Evolutionary conservation across 2,329 filamentous ascomycete species (phyloP).

Genomic region (Colletotrichum zoysiae): DNA sequence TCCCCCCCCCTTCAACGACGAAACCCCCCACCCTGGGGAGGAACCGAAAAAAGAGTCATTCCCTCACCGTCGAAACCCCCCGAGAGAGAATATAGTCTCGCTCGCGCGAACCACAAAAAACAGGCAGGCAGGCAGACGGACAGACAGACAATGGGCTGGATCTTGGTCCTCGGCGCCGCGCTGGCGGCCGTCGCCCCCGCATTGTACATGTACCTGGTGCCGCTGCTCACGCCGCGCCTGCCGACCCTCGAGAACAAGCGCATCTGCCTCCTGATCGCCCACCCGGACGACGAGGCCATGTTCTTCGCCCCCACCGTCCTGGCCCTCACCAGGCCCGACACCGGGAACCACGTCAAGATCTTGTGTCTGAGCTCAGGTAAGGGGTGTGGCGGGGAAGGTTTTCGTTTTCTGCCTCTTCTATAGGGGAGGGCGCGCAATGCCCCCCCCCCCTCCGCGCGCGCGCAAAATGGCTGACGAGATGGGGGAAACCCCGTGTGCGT

Average conservation of each 20-base stretch:
- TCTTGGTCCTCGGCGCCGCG: conserved; percentile 42
- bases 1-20: conserved; percentile 2
- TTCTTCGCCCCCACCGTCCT: conserved; percentile 94
- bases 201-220: conserved; percentile 66
- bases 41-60: neutral
- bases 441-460: no score
- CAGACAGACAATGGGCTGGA: conserved; percentile 47
- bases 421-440: no score
- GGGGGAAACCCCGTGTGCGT: neutral
- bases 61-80: conserved; percentile 8
- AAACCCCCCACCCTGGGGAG: conserved; percentile 26
- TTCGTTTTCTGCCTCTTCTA: no score
- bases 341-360: conserved; percentile 93
- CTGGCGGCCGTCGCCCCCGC: conserved; percentile 58
- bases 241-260: conserved; percentile 83
- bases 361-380: conserved; percentile 88
- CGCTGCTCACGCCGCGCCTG: conserved; percentile 64
- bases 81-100: neutral
- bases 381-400: no score
- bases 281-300: conserved; percentile 99
- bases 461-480: conserved; percentile 28
- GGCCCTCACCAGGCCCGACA: conserved; percentile 81
- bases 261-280: conserved; percentile 92
- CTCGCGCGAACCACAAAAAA: neutral
- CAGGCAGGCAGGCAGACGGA: neutral